Evolutionary conservation across 2,329 filamentous ascomycete species (phyloP).

Genomic region (Knoxdaviesia capensis): DNA sequence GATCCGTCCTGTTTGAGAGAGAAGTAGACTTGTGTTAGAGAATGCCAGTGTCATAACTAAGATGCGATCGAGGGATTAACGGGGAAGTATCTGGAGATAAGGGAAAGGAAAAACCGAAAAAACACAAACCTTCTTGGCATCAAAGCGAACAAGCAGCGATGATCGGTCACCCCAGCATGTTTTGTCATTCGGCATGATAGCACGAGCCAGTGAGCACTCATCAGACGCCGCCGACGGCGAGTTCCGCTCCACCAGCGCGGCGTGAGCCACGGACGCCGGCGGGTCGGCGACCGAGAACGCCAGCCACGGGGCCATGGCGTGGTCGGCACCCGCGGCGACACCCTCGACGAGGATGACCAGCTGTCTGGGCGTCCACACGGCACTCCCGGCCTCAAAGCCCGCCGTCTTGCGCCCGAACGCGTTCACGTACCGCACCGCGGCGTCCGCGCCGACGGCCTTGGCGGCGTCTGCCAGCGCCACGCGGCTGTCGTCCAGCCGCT

Average conservation of each 20-base stretch:
- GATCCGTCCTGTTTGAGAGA: conserved; percentile 15
- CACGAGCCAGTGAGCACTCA: conserved; percentile 17
- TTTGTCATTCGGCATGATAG: conserved; percentile 20
- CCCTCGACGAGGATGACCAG: conserved; percentile 40
- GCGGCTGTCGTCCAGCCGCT: conserved; percentile 27
- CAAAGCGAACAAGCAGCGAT: conserved; percentile 22
- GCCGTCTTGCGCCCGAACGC: conserved; percentile 32
- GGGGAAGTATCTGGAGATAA: background rate
- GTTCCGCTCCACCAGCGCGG: conserved; percentile 20
- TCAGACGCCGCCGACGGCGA: conserved; percentile 18
- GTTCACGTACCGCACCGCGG: conserved; percentile 36
- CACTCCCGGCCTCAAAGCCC: conserved; percentile 24
- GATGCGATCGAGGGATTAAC: background rate
- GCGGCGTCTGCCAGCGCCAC: conserved; percentile 26
- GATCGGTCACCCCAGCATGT: conserved; percentile 22
- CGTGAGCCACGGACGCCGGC: conserved; percentile 21
- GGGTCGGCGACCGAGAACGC: conserved; percentile 28
- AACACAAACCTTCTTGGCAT: conserved; percentile 19
- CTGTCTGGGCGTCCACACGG: conserved; percentile 22
- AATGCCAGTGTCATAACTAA: background rate
- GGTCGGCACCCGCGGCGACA: conserved; percentile 22
- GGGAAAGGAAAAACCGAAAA: background rate
- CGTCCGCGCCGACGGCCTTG: conserved; percentile 17
- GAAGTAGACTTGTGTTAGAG: background rate
- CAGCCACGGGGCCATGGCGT: conserved; percentile 17